Evolutionary conservation across 768 basidiomycete genomes (phyloP).

Genomic region (Boletus sp.): DNA sequence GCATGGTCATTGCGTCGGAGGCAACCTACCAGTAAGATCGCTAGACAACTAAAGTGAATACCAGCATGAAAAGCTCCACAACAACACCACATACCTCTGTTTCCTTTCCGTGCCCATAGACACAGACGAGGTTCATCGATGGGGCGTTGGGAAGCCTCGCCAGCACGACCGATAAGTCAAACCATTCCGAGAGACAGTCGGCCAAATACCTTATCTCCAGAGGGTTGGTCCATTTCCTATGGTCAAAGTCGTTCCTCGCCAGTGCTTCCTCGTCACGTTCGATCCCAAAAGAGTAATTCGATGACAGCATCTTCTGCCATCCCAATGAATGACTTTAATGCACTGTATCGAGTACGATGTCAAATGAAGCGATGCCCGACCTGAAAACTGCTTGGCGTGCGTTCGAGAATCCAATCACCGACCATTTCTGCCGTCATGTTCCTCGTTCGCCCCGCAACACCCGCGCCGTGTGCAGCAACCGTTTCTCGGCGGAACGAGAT

Average conservation of each 20-base stretch:
- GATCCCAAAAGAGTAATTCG: conserved; percentile 87
- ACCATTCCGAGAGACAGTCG: neutral
- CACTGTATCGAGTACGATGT: neutral
- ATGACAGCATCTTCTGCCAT: conserved; percentile 64
- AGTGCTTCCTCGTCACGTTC: conserved; percentile 70
- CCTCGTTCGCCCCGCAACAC: conserved; percentile 20
- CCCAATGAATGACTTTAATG: neutral
- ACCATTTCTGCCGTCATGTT: conserved; percentile 83
- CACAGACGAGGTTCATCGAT: conserved; percentile 86
- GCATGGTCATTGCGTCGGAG: neutral
- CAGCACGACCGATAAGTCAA: neutral
- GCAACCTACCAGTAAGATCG: conserved; percentile 77
- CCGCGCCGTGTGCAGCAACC: neutral
- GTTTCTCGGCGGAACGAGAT: conserved; percentile 65
- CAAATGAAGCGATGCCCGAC: conserved; percentile 32
- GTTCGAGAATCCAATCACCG: conserved; percentile 73
- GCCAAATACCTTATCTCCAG: conserved; percentile 62
- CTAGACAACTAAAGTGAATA: conserved; percentile 34
- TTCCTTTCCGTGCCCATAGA: conserved; percentile 94
- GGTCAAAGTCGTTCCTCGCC: conserved; percentile 65
- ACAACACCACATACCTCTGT: conserved; percentile 62
- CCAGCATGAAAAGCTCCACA: neutral
- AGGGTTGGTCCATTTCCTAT: conserved; percentile 90
- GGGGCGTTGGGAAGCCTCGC: conserved; percentile 82
- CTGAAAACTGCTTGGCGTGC: conserved; percentile 82